Base-by-base conservation (phyloP, 1,139 yeast species). In the Zygosaccharomyces sapae region DNA sequence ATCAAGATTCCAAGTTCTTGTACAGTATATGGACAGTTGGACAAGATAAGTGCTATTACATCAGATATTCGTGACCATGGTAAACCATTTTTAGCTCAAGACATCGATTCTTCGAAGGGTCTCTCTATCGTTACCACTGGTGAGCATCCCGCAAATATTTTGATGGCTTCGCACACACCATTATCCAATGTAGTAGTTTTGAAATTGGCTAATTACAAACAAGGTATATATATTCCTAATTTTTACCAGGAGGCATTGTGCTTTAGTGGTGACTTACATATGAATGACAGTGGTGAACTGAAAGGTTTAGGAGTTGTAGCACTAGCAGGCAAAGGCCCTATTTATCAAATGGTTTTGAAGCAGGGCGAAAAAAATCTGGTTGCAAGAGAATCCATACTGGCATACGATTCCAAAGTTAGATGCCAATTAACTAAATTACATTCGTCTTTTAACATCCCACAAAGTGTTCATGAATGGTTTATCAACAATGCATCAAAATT, bases 1-100 rank as follows among this genome's bases (percentile, higher is more conserved):
- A 67, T 77, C 37, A 68, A 74, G 25, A 56, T 78, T 6, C 83
- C 83, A 3, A 69, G 79, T 4, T 75, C 79, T 1, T 65, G 77
- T 3, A 65, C 73, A 3, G 55, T 79, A 22, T 75, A 70, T 52
- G 69, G 75, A 19, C 66, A 73, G 4, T 61, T 74, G 27, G 74
- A 75, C 16, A 68, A 75, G 10, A 61, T 78, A 13, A 65, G 76
- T 7, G 80, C 77, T 3, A 61, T 74, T 38, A 75, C 70, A 59
- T 80, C 79, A 1, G 63, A 68, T 18, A 53, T 71, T 6, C 55
- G 60, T 5, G 53, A 58, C 4, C 42, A 51, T 12, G 37, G 45
- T 1, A 44, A 47, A 24, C 48, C 58, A 16, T 47, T 43, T 5
- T 38, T 54, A 34, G 53, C 18, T 8, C 55, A 34, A 47, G 56